A percentile compares a stretch with the other conserved stretches of the same genome.
Evolutionary conservation across 2,329 filamentous ascomycete genomes (phyloP).

Genomic region (Basipetospora chlamydospora): DNA sequence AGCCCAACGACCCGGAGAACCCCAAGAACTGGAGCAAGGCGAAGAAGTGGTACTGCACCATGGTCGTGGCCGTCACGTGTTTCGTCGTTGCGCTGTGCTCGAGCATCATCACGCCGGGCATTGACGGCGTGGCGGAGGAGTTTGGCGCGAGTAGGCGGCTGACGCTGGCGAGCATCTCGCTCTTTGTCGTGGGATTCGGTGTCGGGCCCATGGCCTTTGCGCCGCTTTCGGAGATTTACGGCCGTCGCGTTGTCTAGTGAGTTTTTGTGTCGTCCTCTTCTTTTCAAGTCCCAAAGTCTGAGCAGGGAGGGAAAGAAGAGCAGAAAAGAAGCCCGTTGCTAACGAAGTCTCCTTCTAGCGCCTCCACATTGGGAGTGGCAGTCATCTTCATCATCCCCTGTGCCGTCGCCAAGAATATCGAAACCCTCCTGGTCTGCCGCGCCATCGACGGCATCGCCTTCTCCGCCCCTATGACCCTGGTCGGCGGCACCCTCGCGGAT

Average conservation of each 20-base stretch:
- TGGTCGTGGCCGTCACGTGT: constrained; percentile 65
- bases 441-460: constrained; percentile 73
- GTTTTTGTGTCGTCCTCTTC: not conserved
- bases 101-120: constrained; percentile 64
- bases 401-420: constrained; percentile 61
- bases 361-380: constrained; percentile 50
- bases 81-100: constrained; percentile 61
- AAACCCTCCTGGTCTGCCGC: constrained; percentile 60
- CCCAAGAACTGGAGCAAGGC: constrained; percentile 75
- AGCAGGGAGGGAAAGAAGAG: too few species aligned
- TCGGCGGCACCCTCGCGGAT: constrained; percentile 70
- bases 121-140: constrained; percentile 45
- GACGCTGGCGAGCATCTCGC: constrained; percentile 52
- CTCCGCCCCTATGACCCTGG: constrained; percentile 74
- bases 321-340: not conserved
- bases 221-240: constrained; percentile 49
- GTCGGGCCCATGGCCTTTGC: constrained; percentile 56
- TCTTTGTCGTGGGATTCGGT: constrained; percentile 74
- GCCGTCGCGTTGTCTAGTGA: constrained; percentile 26
- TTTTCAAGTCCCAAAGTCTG: not conserved
- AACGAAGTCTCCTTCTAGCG: constrained; percentile 17
- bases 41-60: constrained; percentile 73
- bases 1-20: constrained; percentile 56
- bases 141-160: constrained; percentile 62
- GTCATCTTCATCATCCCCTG: constrained; percentile 71